Evolutionary conservation across 2,329 filamentous ascomycete species (phyloP).

Genomic region (Didymella pomorum): DNA sequence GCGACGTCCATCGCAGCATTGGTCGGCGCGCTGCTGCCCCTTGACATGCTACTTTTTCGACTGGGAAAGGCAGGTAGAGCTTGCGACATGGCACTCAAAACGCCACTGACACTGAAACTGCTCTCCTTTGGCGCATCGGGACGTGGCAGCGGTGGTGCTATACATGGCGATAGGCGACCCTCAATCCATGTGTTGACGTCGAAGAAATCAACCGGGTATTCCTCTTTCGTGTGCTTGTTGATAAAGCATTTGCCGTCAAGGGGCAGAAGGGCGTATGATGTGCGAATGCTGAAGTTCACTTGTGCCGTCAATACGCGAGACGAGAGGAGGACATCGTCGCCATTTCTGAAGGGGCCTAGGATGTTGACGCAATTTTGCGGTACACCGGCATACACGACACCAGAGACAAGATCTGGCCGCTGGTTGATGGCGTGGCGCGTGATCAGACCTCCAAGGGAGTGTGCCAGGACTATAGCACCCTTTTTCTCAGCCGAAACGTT

Average conservation of each 20-base stretch:
- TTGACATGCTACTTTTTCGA: slow-evolving; percentile 50
- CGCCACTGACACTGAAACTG: slow-evolving; percentile 52
- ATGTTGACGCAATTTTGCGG: slow-evolving; percentile 91
- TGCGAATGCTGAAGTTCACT: slow-evolving; percentile 91
- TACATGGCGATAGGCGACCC: slow-evolving; percentile 78
- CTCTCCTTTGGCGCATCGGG: slow-evolving; percentile 48
- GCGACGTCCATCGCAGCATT: slow-evolving; percentile 30
- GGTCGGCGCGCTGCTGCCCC: slow-evolving; percentile 25
- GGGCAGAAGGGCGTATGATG: slow-evolving; percentile 83
- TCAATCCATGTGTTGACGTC: slow-evolving; percentile 80
- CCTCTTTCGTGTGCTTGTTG: slow-evolving; percentile 79
- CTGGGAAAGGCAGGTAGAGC: slow-evolving; percentile 52
- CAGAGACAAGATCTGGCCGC: slow-evolving; percentile 82
- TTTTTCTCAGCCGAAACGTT: slow-evolving; percentile 61
- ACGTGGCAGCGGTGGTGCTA: slow-evolving; percentile 71
- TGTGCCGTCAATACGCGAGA: slow-evolving; percentile 89
- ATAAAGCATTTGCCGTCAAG: slow-evolving; percentile 89
- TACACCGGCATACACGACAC: slow-evolving; percentile 84
- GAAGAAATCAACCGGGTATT: slow-evolving; percentile 86
- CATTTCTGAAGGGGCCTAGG: slow-evolving; percentile 85
- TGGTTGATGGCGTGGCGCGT: slow-evolving; percentile 88
- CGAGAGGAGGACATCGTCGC: slow-evolving; percentile 90
- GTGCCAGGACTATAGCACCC: slow-evolving; percentile 83
- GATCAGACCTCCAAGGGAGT: slow-evolving; percentile 87
- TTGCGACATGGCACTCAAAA: slow-evolving; percentile 59